phyloP scores from a whole-genome alignment of 306 rosid species.

The Rosa lucieae region DNA sequence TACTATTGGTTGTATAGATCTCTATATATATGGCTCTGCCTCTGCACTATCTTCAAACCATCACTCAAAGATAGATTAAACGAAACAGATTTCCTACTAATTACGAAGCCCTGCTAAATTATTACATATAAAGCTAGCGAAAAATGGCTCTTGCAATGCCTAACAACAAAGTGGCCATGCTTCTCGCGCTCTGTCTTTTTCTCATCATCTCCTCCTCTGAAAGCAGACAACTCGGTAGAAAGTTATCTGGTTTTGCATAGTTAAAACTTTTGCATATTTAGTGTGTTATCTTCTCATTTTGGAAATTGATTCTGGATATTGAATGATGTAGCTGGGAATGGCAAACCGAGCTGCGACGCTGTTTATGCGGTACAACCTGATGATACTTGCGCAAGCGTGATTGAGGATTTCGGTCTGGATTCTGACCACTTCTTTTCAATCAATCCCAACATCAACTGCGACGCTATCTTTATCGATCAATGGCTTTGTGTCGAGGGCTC shows the following conservation, averaged over 20 bases:
- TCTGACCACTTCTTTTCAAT: constrained; percentile 5
- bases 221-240: not conserved
- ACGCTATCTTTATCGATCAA: constrained; percentile 14
- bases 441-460: constrained; percentile 20
- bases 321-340: constrained; percentile 7
- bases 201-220: constrained; percentile 8
- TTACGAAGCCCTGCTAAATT: not conserved
- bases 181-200: constrained; percentile 3
- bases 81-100: not conserved
- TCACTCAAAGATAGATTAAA: not conserved
- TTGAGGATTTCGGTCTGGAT: not conserved
- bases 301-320: not conserved
- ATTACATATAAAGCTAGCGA: not conserved
- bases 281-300: not conserved
- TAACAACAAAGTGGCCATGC: not conserved
- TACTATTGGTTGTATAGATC: not conserved
- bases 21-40: not conserved
- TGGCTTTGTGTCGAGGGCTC: constrained; percentile 19
- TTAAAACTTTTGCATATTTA: not conserved
- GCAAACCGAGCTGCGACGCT: not conserved
- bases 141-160: not conserved
- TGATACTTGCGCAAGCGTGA: constrained; percentile 1
- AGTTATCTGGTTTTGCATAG: not conserved
- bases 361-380: constrained; percentile 12
- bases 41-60: constrained; percentile 4